Base-by-base conservation (phyloP, 2,329 filamentous ascomycete species). In the Aschersonia sp. region DNA sequence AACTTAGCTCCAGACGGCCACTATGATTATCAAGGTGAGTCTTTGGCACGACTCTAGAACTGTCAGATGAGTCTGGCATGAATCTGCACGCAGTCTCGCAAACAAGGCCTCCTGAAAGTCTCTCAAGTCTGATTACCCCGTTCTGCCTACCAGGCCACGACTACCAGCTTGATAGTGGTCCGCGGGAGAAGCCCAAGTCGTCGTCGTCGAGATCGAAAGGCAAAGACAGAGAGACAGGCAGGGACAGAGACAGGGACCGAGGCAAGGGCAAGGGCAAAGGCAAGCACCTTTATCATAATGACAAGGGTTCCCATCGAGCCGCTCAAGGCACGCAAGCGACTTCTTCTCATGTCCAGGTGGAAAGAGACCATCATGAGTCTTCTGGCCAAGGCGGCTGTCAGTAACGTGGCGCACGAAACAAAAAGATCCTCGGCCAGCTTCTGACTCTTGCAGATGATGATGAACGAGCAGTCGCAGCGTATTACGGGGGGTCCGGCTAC, bases 21-120 rank as follows among this genome's bases (percentile, higher is more conserved):
- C 44, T 44, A 44, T n/a, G 44, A 44, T 30, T 11, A 29, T 12
- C 45, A 43, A 44, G 47, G 47, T 49, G 6, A 49, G 41, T 46
- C 40, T n/a, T 41, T 41, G 10, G 14, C 14, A 22, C 10, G 7
- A n/a, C 14, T 22, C 2, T 5, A n/a, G 14, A n/a, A n/a, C 40
- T 41, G 3, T 22, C 22, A 22, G 22, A 22, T 22, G 11, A 12
- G 40, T n/a, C 2, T 37, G 35, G 35, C 35, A 37, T 37, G 8
- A 12, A 22, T 37, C 35, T 12, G 12, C 35, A 12, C 35, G 12
- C 35, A 12, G 3, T 37, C 12, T 9, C 8, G 12, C 12, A 12
- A 12, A 37, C 35, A 37, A 12, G 35, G 12, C 35, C 8, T 37
- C 12, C 8, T 12, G 8, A 12, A 12, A 8, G 35, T 12, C 8